Evolutionary conservation across 2,329 filamentous ascomycete genomes (phyloP).

Genomic region (Fusarium abutilonis): DNA sequence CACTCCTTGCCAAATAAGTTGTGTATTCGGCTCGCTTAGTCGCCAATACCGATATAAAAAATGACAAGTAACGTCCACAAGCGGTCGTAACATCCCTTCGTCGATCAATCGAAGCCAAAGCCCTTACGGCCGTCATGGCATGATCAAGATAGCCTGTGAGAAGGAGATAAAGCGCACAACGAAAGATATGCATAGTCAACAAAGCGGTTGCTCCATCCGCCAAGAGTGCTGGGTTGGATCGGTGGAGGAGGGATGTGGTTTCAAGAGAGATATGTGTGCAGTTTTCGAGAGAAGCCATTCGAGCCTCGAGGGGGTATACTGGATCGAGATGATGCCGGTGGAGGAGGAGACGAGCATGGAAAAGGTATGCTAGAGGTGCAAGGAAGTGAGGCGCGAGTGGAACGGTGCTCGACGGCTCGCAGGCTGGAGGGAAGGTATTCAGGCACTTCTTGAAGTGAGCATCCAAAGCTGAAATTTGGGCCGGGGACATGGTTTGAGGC

Average conservation of each 20-base stretch:
- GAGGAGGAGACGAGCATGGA: slow-evolving; percentile 84
- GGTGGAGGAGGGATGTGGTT: slow-evolving; percentile 78
- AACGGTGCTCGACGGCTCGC: slow-evolving; percentile 72
- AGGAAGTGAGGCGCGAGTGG: slow-evolving; percentile 79
- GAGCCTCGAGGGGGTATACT: slow-evolving; percentile 70
- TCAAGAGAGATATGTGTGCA: slow-evolving; percentile 80
- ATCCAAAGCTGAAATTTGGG: slow-evolving; percentile 81
- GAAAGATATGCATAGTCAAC: slow-evolving; percentile 86
- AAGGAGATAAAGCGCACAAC: slow-evolving; percentile 82
- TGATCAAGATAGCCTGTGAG: slow-evolving; percentile 77
- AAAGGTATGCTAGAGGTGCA: slow-evolving; percentile 78
- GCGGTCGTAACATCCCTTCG: slow-evolving; percentile 76
- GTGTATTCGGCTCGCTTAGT: slow-evolving; percentile 62
- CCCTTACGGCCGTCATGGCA: slow-evolving; percentile 77
- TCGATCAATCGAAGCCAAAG: slow-evolving; percentile 75
- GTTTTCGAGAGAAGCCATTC: slow-evolving; percentile 77
- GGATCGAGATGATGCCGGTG: slow-evolving; percentile 90
- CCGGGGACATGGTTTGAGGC: slow-evolving; percentile 70
- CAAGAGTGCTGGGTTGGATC: slow-evolving; percentile 66
- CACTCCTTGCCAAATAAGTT: slow-evolving; percentile 50
- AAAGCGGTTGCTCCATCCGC: slow-evolving; percentile 76
- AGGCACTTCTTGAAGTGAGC: slow-evolving; percentile 81
- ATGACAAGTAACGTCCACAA: slow-evolving; percentile 83
- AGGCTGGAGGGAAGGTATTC: slow-evolving; percentile 77
- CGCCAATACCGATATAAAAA: slow-evolving; percentile 77